Evolutionary conservation across 75 land plant species (phyloP), one percentile per base, ranked within the genome.

Genomic region (Cunninghamia lanceolata): DNA sequence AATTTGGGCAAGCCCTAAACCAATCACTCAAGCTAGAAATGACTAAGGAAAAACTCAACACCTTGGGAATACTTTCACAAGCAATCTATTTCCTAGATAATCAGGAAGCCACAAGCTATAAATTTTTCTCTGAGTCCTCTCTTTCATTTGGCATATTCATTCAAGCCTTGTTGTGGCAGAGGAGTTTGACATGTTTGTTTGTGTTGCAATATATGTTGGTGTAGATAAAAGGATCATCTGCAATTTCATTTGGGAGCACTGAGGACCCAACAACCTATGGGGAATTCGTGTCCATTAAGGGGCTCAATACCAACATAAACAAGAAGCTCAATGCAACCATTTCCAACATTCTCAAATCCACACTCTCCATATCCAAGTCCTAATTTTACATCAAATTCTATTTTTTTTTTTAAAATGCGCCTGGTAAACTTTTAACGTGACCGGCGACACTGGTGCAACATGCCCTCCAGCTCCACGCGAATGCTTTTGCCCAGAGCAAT

Each of bases 51-150:
- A n/a, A n/a, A n/a, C n/a, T 95, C 9, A 91, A 91, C 87, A 94
- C 97, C 86, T 95, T 95, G 39, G 88, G 91, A 73, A 91, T 97
- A 87, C 95, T 97, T 89, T 90, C 95, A 32, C 97, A 97, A 85
- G 93, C 94, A 94, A 84, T 54, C 90, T 19, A 92, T 97, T 50
- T 91, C 99, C 46, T 89, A 86, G 50, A 83, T 94, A 88, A 87
- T 95, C 84, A 94, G 97, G 87, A 97, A 95, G 88, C 99, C 99
- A 6, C 95, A 94, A 80, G 85, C 90, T 85, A 96, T 95, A 84
- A 34, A 17, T 42, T 38, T n/a, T 36, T 38, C 43, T 35, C 1
- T 14, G 11, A 14, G 10, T 75, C 38, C 10, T 35, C 35, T 34
- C 40, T 75, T 75, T 75, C 38, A 14, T 35, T 75, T 38, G 35